A percentile compares a stretch with the other conserved stretches of the same genome.
Conservation (phyloP, 2,329 filamentous ascomycete species). For the Zymoseptoria ardabiliae region DNA sequence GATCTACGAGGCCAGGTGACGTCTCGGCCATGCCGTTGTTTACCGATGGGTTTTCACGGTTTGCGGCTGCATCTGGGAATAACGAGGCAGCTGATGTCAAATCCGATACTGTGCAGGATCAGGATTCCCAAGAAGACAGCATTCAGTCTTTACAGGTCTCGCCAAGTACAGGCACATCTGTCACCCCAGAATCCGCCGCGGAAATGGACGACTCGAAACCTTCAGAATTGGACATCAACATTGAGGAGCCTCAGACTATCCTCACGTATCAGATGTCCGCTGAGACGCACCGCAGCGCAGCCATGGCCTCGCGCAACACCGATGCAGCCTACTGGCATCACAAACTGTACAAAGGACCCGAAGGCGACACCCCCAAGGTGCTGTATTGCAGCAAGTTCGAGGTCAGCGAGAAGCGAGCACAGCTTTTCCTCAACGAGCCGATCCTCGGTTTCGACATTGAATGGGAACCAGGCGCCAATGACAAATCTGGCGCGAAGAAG, state of each 20-base stretch:
- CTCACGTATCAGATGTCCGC: slow-evolving; percentile 23
- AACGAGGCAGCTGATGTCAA: not conserved
- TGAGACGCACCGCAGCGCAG: slow-evolving; percentile 21
- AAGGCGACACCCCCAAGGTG: slow-evolving; percentile 59
- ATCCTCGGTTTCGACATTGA: slow-evolving; percentile 87
- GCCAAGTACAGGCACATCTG: not conserved
- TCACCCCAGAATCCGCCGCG: not conserved
- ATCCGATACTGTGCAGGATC: not conserved
- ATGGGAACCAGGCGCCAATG: slow-evolving; percentile 54
- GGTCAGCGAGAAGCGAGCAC: slow-evolving; percentile 58
- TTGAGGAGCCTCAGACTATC: slow-evolving; percentile 8
- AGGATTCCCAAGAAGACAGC: not conserved
- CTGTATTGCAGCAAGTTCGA: slow-evolving; percentile 68
- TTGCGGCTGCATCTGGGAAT: not conserved
- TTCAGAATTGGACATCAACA: not conserved
- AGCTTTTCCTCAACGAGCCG: slow-evolving; percentile 60
- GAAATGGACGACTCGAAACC: not conserved
- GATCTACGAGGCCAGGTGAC: not conserved
- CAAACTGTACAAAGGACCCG: slow-evolving; percentile 58
- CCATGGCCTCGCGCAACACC: slow-evolving; percentile 22
- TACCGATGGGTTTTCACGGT: not conserved
- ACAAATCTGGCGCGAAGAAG: slow-evolving; percentile 40
- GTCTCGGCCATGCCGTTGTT: not conserved
- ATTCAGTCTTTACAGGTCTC: not conserved
- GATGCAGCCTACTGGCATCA: slow-evolving; percentile 53